Conservation (phyloP, 2,329 filamentous ascomycete species). For the Colletotrichum trifolii region DNA sequence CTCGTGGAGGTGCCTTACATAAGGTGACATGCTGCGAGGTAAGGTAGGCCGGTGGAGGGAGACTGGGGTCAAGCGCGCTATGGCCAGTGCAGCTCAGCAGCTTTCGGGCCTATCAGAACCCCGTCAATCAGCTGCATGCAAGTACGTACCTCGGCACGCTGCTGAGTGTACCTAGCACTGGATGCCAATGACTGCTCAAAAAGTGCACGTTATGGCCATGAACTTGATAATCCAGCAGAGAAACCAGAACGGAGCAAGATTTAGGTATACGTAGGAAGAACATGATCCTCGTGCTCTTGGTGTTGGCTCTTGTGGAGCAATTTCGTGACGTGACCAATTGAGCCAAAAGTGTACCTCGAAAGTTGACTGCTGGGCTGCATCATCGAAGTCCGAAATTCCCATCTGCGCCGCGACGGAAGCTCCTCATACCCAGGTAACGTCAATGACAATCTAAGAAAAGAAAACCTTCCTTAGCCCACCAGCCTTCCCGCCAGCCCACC, state of each 20-base stretch:
- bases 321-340: too few species aligned
- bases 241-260: too few species aligned
- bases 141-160: conserved; percentile 21
- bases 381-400: conserved; percentile 30
- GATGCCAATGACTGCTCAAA: too few species aligned
- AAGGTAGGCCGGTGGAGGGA: not conserved
- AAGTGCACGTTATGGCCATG: too few species aligned
- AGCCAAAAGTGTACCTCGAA: not conserved
- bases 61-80: not conserved
- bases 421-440: conserved; percentile 1
- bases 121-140: not conserved
- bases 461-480: conserved; percentile 6
- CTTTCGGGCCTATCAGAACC: conserved; percentile 3
- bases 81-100: conserved; percentile 6
- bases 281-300: too few species aligned
- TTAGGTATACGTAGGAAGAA: too few species aligned
- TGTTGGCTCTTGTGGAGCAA: too few species aligned
- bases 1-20: too few species aligned
- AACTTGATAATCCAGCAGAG: too few species aligned
- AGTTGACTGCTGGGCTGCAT: conserved; percentile 23
- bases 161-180: not conserved
- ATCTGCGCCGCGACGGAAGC: conserved; percentile 17
- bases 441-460: conserved; percentile 6
- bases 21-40: too few species aligned
- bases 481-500: not conserved